Percentiles rank a stretch among this genome's conserved stretches.
phyloP scores from a whole-genome alignment of 2,329 filamentous ascomycete genomes.

The Apiospora saccharicola region DNA sequence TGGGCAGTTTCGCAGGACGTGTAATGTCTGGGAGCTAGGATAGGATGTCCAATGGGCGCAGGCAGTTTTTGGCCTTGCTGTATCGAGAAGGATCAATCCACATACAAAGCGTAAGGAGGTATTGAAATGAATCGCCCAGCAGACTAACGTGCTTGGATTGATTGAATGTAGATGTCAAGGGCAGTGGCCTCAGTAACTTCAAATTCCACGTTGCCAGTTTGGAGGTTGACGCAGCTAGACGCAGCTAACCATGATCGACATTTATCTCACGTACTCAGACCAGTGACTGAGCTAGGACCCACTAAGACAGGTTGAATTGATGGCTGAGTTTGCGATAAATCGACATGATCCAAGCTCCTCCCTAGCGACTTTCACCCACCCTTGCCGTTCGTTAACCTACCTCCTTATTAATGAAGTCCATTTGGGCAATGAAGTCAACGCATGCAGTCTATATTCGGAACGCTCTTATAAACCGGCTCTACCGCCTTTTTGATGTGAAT shows the following conservation, averaged over 20 bases:
- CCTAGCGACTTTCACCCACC: background rate
- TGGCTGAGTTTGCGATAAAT: too few species aligned
- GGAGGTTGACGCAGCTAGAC: conserved; percentile 15
- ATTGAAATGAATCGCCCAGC: background rate
- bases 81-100: background rate
- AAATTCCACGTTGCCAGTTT: conserved; percentile 13
- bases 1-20: conserved; percentile 21
- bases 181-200: conserved; percentile 6
- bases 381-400: background rate
- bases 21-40: background rate
- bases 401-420: background rate
- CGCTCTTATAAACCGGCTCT: background rate
- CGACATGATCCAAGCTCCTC: conserved; percentile 21
- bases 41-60: background rate
- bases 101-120: background rate
- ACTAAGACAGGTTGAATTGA: too few species aligned
- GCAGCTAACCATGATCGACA: background rate
- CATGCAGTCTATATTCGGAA: background rate
- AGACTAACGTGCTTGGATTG: background rate
- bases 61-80: background rate
- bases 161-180: background rate
- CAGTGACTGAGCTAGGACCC: too few species aligned
- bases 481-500: background rate
- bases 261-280: too few species aligned
- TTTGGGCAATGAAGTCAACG: background rate